Evolutionary conservation across 352 stramenopile genomes (phyloP).

Genomic region (Pythium sp.): DNA sequence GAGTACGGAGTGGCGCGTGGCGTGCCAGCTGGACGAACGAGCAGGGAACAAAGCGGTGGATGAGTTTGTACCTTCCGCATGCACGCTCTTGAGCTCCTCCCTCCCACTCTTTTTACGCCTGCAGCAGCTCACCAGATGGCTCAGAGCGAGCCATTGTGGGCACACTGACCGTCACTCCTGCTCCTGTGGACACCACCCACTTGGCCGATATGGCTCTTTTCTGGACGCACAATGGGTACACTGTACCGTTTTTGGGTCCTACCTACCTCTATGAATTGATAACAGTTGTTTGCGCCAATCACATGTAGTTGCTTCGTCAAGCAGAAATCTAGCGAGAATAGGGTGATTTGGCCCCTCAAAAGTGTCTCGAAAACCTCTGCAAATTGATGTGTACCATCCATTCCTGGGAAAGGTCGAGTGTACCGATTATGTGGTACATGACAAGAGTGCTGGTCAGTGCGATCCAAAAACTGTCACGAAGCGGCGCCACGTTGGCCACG

Average conservation of each 20-base stretch:
- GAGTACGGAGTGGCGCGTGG: not conserved
- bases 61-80: not conserved
- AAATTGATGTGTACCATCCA: not conserved
- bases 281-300: not conserved
- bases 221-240: not conserved
- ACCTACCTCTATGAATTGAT: constrained; percentile 1
- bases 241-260: not conserved
- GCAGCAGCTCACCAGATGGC: constrained; percentile 5
- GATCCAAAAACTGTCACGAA: constrained; percentile 1
- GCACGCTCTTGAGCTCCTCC: not conserved
- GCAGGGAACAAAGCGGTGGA: constrained; percentile 1
- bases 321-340: not conserved
- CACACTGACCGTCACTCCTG: not conserved
- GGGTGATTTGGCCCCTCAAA: not conserved
- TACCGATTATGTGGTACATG: not conserved
- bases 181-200: not conserved
- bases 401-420: not conserved
- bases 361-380: not conserved
- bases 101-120: constrained; percentile 5
- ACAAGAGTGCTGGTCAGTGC: not conserved
- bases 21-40: constrained; percentile 7
- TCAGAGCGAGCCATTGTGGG: not conserved
- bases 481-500: not conserved
- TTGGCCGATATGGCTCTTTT: not conserved
- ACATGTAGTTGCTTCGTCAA: not conserved